A percentile compares a stretch with the other conserved stretches of the same genome.
These are phyloP conservation scores for Oryza meridionalis DNA, from an alignment of 176 grass and related monocot genomes.

Conservation along the genomic window DNA sequence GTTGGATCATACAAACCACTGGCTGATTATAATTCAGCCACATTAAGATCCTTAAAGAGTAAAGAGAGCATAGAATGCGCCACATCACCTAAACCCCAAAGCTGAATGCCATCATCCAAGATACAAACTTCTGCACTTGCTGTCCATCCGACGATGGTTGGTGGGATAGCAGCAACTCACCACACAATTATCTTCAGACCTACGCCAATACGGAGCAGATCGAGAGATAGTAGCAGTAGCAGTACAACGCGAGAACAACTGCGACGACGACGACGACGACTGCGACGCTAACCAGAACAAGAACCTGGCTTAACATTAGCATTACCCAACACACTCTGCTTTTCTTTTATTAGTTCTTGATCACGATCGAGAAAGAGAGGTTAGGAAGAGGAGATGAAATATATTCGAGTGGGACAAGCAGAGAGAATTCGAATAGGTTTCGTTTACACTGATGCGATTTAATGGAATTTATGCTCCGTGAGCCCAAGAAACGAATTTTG, in stretches of 20 bases:
- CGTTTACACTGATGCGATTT: slow-evolving; percentile 16
- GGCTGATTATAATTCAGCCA: slow-evolving; percentile 1
- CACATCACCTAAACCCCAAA: slow-evolving; percentile 13
- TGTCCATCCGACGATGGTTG: slow-evolving; percentile 46
- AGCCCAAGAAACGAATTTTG: neutral
- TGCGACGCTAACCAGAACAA: neutral
- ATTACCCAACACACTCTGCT: neutral
- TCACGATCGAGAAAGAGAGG: slow-evolving; percentile 1
- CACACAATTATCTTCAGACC: slow-evolving; percentile 41
- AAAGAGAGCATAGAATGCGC: neutral
- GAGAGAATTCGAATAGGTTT: slow-evolving; percentile 26
- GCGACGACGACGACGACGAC: slow-evolving; percentile 12
- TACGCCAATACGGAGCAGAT: slow-evolving; percentile 31
- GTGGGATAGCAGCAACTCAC: slow-evolving; percentile 55
- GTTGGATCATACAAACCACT: neutral
- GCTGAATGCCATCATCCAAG: neutral
- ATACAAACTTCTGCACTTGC: slow-evolving; percentile 1
- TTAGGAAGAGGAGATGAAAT: neutral
- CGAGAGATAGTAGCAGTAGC: neutral
- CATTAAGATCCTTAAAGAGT: slow-evolving; percentile 34
- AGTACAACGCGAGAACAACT: slow-evolving; percentile 26
- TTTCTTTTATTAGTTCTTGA: neutral
- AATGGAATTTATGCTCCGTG: slow-evolving; percentile 11
- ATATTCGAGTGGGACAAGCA: neutral
- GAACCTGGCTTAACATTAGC: neutral